phyloP scores from a whole-genome alignment of 2,329 filamentous ascomycete genomes.

The Phaeophleospora eucalypticola region DNA sequence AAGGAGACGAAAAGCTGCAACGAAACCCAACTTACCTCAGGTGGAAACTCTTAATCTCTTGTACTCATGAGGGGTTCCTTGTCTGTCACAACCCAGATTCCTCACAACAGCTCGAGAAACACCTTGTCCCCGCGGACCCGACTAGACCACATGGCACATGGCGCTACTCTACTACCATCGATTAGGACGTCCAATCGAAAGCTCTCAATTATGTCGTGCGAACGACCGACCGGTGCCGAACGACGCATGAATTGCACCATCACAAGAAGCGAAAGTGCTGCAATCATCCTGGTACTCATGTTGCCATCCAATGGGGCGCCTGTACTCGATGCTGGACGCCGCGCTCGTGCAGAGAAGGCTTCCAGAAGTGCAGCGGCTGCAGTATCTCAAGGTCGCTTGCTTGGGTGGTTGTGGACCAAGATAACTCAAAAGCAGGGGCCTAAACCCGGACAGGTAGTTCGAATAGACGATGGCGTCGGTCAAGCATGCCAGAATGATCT shows the following conservation, averaged over 20 bases:
- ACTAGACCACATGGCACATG: background rate
- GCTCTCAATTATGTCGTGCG: background rate
- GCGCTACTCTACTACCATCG: no score
- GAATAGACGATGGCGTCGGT: background rate
- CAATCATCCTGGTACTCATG: no score
- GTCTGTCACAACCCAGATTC: no score
- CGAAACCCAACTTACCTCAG: no score
- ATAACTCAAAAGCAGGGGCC: background rate
- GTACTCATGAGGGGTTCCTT: no score
- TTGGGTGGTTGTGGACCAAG: background rate
- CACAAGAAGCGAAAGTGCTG: no score
- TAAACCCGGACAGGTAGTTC: background rate
- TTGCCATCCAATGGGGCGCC: background rate
- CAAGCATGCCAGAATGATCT: background rate
- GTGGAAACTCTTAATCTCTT: background rate
- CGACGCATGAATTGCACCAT: no score
- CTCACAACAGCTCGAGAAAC: no score
- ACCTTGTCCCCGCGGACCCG: background rate
- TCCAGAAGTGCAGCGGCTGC: background rate
- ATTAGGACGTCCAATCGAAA: background rate
- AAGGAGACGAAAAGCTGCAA: no score
- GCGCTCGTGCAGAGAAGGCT: background rate
- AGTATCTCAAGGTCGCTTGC: background rate
- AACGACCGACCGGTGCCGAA: no score
- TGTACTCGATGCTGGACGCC: background rate